Evolutionary conservation across 2,329 filamentous ascomycete species (phyloP).

Genomic region (Apiospora pterosperma): DNA sequence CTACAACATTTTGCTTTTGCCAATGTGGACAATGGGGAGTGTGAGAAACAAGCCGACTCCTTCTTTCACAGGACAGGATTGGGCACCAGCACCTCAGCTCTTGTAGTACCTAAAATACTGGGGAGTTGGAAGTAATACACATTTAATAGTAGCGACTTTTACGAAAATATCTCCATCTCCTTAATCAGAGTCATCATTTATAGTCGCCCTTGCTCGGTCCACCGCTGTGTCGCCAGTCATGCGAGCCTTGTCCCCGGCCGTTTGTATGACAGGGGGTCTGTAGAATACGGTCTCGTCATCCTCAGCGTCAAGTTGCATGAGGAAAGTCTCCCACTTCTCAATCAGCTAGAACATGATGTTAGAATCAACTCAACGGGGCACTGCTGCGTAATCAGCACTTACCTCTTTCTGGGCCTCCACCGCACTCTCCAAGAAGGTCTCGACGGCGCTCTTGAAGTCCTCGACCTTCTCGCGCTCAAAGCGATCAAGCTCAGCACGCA

Average conservation of each 20-base stretch:
- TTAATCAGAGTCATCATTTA: conserved; percentile 59
- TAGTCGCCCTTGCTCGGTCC: conserved; percentile 55
- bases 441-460: conserved; percentile 96
- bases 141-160: background rate
- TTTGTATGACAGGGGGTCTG: conserved; percentile 56
- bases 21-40: too few species aligned
- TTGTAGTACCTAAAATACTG: too few species aligned
- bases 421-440: conserved; percentile 94
- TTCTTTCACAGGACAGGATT: too few species aligned
- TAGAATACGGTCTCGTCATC: conserved; percentile 75
- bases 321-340: conserved; percentile 97
- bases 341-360: conserved; percentile 43
- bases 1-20: too few species aligned
- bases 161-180: background rate
- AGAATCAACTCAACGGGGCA: background rate
- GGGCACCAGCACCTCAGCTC: too few species aligned
- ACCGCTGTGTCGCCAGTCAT: conserved; percentile 52
- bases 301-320: conserved; percentile 92
- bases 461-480: conserved; percentile 98
- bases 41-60: too few species aligned
- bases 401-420: conserved; percentile 99
- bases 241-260: conserved; percentile 38
- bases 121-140: background rate
- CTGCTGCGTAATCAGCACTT: conserved; percentile 31
- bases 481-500: conserved; percentile 85